Conservation (phyloP, 495 filamentous ascomycete species). For the Xylaria grammica region DNA sequence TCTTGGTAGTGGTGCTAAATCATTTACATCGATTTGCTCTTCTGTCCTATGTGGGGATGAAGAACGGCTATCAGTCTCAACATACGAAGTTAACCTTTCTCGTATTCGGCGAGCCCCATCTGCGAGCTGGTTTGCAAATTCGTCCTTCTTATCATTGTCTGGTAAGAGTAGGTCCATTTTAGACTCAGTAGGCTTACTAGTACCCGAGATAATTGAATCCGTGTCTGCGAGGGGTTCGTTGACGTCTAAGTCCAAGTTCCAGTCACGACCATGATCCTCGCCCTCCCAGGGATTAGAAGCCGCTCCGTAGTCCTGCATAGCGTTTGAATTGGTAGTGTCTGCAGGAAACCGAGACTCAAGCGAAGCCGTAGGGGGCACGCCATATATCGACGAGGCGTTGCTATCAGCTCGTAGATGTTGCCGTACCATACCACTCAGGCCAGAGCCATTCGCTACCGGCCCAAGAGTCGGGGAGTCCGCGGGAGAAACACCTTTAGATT, state of each 20-base stretch:
- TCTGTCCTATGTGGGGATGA: slow-evolving; percentile 56
- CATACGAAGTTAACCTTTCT: slow-evolving; percentile 77
- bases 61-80: slow-evolving; percentile 65
- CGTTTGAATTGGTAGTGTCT: slow-evolving; percentile 28
- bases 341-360: slow-evolving; percentile 47
- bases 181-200: slow-evolving; percentile 57
- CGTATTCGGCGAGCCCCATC: slow-evolving; percentile 77
- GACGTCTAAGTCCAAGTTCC: slow-evolving; percentile 35
- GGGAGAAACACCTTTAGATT: slow-evolving; percentile 38
- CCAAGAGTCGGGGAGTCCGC: slow-evolving; percentile 83
- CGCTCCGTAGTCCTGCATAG: slow-evolving; percentile 33
- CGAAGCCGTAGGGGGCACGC: slow-evolving; percentile 31
- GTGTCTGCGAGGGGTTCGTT: slow-evolving; percentile 34
- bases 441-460: slow-evolving; percentile 56
- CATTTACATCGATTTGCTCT: slow-evolving; percentile 38
- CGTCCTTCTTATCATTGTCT: slow-evolving; percentile 73
- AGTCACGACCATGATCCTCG: slow-evolving; percentile 26
- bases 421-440: slow-evolving; percentile 80
- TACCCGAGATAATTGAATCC: slow-evolving; percentile 41
- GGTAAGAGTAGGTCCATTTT: slow-evolving; percentile 55
- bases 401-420: slow-evolving; percentile 86
- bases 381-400: slow-evolving; percentile 78
- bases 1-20: slow-evolving; percentile 49
- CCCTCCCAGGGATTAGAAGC: slow-evolving; percentile 61
- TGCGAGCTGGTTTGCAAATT: slow-evolving; percentile 81